Percentiles rank a stretch among this genome's conserved stretches.
phyloP scores from a whole-genome alignment of 2,329 filamentous ascomycete species.

The Metarhizium brunneum region DNA sequence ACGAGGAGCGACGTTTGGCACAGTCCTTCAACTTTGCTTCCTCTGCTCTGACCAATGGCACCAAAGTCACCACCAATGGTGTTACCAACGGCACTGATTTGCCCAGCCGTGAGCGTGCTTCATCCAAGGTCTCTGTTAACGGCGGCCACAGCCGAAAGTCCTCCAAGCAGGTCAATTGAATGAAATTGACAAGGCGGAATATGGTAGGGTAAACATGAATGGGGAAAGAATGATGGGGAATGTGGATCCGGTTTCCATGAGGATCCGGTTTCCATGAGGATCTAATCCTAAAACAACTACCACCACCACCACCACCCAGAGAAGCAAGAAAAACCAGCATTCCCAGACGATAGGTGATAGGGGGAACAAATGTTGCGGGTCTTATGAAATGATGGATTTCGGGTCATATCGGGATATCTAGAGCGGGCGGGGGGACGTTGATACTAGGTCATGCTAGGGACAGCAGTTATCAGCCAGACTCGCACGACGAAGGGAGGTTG shows the following conservation, averaged over 20 bases:
- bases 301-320: too few species aligned
- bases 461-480: background rate
- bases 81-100: constrained; percentile 13
- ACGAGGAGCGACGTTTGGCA: constrained; percentile 38
- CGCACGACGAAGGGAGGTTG: background rate
- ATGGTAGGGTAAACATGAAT: background rate
- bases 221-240: background rate
- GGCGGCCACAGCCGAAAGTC: constrained; percentile 21
- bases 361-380: background rate
- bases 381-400: background rate
- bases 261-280: background rate
- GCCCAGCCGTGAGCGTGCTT: constrained; percentile 23
- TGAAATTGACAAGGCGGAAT: background rate
- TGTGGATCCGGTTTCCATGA: background rate
- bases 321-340: background rate
- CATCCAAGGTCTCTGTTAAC: constrained; percentile 22
- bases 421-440: background rate
- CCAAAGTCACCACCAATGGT: background rate
- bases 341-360: background rate
- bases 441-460: background rate
- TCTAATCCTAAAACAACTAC: background rate
- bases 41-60: constrained; percentile 24
- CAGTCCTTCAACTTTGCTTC: constrained; percentile 32
- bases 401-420: constrained; percentile 1
- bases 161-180: constrained; percentile 24